Evolutionary conservation across 768 basidiomycete genomes (phyloP).

Genomic region (Terana coerulea): DNA sequence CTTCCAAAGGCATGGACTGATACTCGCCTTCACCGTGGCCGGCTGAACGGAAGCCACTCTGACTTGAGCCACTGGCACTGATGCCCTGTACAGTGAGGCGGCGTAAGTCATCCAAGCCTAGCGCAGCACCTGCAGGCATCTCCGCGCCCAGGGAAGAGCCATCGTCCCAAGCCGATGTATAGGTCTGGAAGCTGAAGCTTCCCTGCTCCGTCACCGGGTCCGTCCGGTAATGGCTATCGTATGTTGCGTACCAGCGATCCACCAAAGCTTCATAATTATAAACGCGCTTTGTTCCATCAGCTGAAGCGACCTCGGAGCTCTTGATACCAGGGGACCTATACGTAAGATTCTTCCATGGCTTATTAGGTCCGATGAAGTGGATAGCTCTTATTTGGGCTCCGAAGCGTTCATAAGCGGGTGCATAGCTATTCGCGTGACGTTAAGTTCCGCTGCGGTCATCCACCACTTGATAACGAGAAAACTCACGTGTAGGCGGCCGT

Average conservation of each 20-base stretch:
- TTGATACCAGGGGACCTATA: conserved; percentile 59
- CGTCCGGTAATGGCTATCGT: conserved; percentile 83
- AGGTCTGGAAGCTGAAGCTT: conserved; percentile 62
- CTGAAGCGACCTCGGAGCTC: conserved; percentile 27
- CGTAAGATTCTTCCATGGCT: conserved; percentile 84
- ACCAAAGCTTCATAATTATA: conserved; percentile 82
- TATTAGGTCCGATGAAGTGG: conserved; percentile 94
- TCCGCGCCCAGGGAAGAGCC: conserved; percentile 32
- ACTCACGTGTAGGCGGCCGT: conserved; percentile 95
- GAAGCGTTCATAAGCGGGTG: conserved; percentile 93
- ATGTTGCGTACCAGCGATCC: conserved; percentile 88
- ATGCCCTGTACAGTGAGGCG: conserved; percentile 59
- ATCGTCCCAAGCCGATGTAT: conserved; percentile 75
- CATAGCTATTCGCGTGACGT: conserved; percentile 60
- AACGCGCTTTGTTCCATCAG: conserved; percentile 39
- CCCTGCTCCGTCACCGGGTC: conserved; percentile 37
- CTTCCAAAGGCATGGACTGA: conserved; percentile 77
- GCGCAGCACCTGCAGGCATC: conserved; percentile 19
- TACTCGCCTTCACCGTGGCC: conserved; percentile 64
- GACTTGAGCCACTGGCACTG: conserved; percentile 8
- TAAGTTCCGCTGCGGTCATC: conserved; percentile 15
- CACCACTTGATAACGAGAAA: not conserved
- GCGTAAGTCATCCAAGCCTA: conserved; percentile 65
- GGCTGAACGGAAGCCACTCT: conserved; percentile 7
- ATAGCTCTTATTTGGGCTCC: conserved; percentile 82